Conservation (phyloP, 371 early-diverging fungal species). For the Vavraia culicis region DNA sequence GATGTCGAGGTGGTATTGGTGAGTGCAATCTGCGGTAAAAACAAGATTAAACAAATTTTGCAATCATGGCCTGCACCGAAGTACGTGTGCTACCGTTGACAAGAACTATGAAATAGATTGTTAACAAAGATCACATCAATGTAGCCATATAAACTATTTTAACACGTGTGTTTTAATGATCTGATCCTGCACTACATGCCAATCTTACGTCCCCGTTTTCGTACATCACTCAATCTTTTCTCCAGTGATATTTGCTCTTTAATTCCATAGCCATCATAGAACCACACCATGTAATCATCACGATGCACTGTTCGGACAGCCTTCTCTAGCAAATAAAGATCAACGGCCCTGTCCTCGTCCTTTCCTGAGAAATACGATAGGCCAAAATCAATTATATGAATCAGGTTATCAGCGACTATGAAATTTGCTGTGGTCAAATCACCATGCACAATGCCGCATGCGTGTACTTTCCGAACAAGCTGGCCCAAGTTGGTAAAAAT, state of each 20-base stretch:
- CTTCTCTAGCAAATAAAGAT: constrained; percentile 82
- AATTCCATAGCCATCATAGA: constrained; percentile 29
- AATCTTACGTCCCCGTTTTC: constrained; percentile 28
- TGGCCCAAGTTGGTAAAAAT: constrained; percentile 18
- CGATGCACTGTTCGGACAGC: constrained; percentile 70
- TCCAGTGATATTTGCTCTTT: neutral
- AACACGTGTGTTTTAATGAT: no score
- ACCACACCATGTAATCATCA: constrained; percentile 42
- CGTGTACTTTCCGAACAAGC: constrained; percentile 56
- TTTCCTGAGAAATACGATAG: constrained; percentile 57
- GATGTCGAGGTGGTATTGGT: no score
- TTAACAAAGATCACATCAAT: no score
- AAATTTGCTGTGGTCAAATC: constrained; percentile 89
- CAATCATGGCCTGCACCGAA: no score
- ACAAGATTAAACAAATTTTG: no score
- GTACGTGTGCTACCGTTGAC: no score
- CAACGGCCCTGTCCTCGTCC: constrained; percentile 85
- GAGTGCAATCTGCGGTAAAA: no score
- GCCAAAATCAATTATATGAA: constrained; percentile 77
- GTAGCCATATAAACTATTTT: no score
- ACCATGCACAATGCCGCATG: constrained; percentile 68
- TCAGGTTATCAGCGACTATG: constrained; percentile 49
- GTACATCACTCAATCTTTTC: constrained; percentile 19
- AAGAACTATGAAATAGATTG: no score
- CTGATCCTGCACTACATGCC: no score